A percentile compares a stretch with the other conserved stretches of the same genome.
phyloP scores from a whole-genome alignment of 2,329 filamentous ascomycete genomes.

The Claviceps spartinae region DNA sequence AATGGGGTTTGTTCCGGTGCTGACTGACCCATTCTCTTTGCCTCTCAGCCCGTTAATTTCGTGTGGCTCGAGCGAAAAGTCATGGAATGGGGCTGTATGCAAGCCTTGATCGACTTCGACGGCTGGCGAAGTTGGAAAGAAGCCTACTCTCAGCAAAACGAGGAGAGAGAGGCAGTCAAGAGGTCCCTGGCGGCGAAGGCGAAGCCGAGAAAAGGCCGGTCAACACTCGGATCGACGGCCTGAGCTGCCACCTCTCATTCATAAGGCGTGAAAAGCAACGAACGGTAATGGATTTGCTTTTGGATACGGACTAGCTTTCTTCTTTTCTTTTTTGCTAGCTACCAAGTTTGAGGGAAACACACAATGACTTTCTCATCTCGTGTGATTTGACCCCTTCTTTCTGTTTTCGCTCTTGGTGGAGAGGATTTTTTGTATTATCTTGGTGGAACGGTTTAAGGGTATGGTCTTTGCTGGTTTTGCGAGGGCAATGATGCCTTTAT shows the following conservation, averaged over 20 bases:
- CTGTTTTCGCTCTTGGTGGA: not conserved
- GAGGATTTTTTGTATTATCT: not conserved
- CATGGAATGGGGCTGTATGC: conserved; percentile 99
- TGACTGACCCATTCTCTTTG: not conserved
- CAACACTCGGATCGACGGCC: conserved; percentile 15
- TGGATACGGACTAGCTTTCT: too few species aligned
- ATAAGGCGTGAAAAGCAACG: too few species aligned
- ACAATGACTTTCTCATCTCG: too few species aligned
- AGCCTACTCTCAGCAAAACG: conserved; percentile 38
- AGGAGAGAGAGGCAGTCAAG: conserved; percentile 28
- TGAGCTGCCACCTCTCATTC: not conserved
- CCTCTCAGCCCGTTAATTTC: conserved; percentile 78
- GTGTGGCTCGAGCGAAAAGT: conserved; percentile 96
- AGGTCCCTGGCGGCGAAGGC: conserved; percentile 23
- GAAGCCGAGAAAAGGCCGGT: conserved; percentile 32
- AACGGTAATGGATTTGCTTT: too few species aligned
- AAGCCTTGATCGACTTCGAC: conserved; percentile 95
- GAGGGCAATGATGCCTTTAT: not conserved
- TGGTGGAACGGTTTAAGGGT: too few species aligned
- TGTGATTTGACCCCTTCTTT: too few species aligned
- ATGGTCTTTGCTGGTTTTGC: not conserved
- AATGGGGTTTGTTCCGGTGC: not conserved
- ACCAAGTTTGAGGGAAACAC: too few species aligned
- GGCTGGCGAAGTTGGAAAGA: conserved; percentile 98
- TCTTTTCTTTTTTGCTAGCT: too few species aligned